Percentiles rank a stretch among this genome's conserved stretches.
phyloP scores from a whole-genome alignment of 495 filamentous ascomycete genomes.

The Penicillium arizonense region DNA sequence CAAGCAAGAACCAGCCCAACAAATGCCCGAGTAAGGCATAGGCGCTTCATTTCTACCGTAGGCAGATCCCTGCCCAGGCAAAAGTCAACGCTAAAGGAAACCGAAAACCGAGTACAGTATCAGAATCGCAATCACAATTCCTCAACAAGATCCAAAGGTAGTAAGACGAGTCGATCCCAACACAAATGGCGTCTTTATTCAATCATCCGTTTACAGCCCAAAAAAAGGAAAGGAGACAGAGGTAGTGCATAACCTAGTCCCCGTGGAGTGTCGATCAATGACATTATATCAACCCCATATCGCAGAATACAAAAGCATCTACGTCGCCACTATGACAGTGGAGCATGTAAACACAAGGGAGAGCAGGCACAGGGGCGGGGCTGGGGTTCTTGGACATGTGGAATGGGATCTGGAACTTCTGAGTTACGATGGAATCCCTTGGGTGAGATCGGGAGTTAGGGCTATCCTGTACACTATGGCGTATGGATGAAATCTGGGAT shows the following conservation, averaged over 20 bases:
- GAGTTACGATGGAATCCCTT: not conserved
- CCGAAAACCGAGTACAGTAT: too few relatives aligned
- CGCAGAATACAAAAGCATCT: too few relatives aligned
- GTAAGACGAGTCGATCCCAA: not conserved
- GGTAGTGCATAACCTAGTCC: too few relatives aligned
- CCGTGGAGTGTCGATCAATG: conserved; percentile 19
- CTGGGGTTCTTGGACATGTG: conserved; percentile 14
- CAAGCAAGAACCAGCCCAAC: conserved; percentile 14
- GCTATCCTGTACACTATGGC: not conserved
- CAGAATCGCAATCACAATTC: too few relatives aligned
- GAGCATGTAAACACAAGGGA: conserved; percentile 13
- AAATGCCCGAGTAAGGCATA: conserved; percentile 6
- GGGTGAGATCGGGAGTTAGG: not conserved
- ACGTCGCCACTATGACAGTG: too few relatives aligned
- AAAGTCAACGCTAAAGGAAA: too few relatives aligned
- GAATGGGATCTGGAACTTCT: conserved; percentile 18
- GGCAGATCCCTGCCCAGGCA: not conserved
- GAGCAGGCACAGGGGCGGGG: conserved; percentile 16
- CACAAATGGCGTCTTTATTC: too few relatives aligned
- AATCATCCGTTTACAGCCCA: too few relatives aligned
- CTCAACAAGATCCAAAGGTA: conserved; percentile 8
- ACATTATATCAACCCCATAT: conserved; percentile 17
- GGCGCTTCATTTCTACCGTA: conserved; percentile 18
- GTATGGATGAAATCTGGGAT: not conserved
- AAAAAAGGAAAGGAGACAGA: too few relatives aligned